These are phyloP conservation scores for Trichodelitschia bisporula DNA, from an alignment of 495 filamentous ascomycete species.

Conservation along the genomic window DNA sequence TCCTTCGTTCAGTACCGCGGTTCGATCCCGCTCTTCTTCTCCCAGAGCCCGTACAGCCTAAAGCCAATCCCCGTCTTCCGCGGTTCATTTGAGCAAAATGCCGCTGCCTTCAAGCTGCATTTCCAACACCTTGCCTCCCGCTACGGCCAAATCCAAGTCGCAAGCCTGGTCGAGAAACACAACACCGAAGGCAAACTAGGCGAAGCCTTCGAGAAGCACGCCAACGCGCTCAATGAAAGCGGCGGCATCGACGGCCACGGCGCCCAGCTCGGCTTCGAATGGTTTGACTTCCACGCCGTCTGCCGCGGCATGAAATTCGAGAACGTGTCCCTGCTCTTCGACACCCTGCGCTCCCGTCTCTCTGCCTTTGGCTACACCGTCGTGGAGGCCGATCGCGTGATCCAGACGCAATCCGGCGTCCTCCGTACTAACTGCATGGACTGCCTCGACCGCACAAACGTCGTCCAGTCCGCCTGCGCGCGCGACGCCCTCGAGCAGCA, in stretches of 20 bases:
- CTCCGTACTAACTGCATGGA: slow-evolving; percentile 94
- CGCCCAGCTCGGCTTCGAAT: slow-evolving; percentile 45
- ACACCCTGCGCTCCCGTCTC: slow-evolving; percentile 36
- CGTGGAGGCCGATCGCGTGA: slow-evolving; percentile 4
- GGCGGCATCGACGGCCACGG: slow-evolving; percentile 24
- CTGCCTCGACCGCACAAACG: slow-evolving; percentile 81
- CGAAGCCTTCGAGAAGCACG: slow-evolving; percentile 43
- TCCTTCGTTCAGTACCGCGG: slow-evolving; percentile 72
- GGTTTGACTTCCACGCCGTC: slow-evolving; percentile 85
- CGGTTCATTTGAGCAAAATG: slow-evolving; percentile 53
- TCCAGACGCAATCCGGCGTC: slow-evolving; percentile 42
- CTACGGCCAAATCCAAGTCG: slow-evolving; percentile 58
- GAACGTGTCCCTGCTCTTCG: slow-evolving; percentile 57
- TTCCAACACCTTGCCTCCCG: slow-evolving; percentile 36
- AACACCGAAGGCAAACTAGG: slow-evolving; percentile 58
- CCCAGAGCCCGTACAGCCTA: slow-evolving; percentile 76
- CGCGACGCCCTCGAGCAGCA: slow-evolving; percentile 53
- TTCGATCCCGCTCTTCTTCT: slow-evolving; percentile 80
- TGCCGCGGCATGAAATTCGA: slow-evolving; percentile 96
- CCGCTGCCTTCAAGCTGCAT: slow-evolving; percentile 51
- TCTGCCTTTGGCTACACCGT: slow-evolving; percentile 31
- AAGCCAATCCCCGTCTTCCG: slow-evolving; percentile 66
- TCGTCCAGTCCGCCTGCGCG: slow-evolving; percentile 70
- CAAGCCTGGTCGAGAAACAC: slow-evolving; percentile 68
- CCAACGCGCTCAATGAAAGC: slow-evolving; percentile 35